Conservation (phyloP, 176 grass and related monocot species). For the Paspalum vaginatum region DNA sequence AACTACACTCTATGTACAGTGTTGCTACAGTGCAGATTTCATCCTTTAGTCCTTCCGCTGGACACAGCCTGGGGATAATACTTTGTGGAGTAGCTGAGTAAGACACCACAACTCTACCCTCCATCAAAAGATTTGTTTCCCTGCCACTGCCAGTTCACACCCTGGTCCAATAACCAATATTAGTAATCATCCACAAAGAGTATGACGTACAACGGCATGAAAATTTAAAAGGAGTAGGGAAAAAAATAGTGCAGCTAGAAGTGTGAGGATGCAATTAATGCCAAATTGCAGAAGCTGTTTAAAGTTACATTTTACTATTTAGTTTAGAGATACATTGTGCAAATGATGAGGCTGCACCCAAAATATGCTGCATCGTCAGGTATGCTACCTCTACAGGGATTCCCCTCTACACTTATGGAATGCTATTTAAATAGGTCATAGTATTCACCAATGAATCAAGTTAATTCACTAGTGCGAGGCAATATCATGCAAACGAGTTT, state of each 20-base stretch:
- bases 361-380: constrained; percentile 15
- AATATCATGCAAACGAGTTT: constrained; percentile 19
- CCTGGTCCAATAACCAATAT: constrained; percentile 50
- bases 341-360: constrained; percentile 14
- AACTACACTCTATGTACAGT: no score
- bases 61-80: constrained; percentile 2
- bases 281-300: constrained; percentile 13
- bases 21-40: no score
- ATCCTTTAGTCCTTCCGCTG: no score
- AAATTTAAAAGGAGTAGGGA: constrained; percentile 1
- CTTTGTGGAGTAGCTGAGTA: neutral
- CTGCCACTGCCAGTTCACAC: constrained; percentile 45
- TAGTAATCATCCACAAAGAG: constrained; percentile 24
- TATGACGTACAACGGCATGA: neutral
- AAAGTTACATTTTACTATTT: constrained; percentile 16
- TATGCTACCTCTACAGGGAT: neutral
- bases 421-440: constrained; percentile 20
- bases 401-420: neutral
- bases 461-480: neutral
- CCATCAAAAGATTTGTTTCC: constrained; percentile 59
- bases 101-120: constrained; percentile 33
- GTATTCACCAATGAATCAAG: constrained; percentile 16
- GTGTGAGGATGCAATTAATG: constrained; percentile 16
- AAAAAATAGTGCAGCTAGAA: constrained; percentile 7
- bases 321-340: constrained; percentile 3